Evolutionary conservation across 1,139 yeast species (phyloP), one percentile per base, ranked within the genome.

Genomic region (Blastobotrys ciferrii): DNA sequence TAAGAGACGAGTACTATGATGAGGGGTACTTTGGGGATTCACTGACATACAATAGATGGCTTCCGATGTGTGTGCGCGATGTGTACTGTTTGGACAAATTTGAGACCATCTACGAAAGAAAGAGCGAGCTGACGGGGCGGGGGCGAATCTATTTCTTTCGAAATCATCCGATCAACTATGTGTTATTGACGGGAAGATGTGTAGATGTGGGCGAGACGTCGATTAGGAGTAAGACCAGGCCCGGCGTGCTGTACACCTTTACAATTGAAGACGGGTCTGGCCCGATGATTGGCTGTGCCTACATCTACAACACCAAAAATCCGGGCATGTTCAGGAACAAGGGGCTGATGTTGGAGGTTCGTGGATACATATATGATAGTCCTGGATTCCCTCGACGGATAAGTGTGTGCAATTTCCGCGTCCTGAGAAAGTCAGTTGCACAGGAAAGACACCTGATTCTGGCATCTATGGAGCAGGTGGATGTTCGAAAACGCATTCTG

Each of bases 91-190:
- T 43, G 36, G 30, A 35, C 25, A 14, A 15, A 12, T 36, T 33
- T 31, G 28, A 36, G 11, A 30, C n/a, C n/a, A 30, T 43, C 14
- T 43, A 43, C 31, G 42, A 32, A 12, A 9, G 35, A 11, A 37
- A 28, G 40, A 9, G n/a, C 4, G 17, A 17, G 14, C 28, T 19
- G 13, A 23, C 14, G 15, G 28, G 28, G 13, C 35, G 40, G 31
- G 9, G 51, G 45, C n/a, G 48, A 47, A 2, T 45, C 12, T 23
- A 61, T 55, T 44, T 57, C 60, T 45, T 59, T 53, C 48, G 54
- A n/a, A 58, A 62, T 49, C 65, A 61, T 37, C 66, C 66, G 4
- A 55, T 62, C 23, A 58, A 55, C 42, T 59, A 55, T 40, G 62
- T 61, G 5, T 37, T 55, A 5, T 42, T 61, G 7, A 52, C 60